Conservation (phyloP, 257 asterid genomes). For the Catharanthus roseus region DNA sequence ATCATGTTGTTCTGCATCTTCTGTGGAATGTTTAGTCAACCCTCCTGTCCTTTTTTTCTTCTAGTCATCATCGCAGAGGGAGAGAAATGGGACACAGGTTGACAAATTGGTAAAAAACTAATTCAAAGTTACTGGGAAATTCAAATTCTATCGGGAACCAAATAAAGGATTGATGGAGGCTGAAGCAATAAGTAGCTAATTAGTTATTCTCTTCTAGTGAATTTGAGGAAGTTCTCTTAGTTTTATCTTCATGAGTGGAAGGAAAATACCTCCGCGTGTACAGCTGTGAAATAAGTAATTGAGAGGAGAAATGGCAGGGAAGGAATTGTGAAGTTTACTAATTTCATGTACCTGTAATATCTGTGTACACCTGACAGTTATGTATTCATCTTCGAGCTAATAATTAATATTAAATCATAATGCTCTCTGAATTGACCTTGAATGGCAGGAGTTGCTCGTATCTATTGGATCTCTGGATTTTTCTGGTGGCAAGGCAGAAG, state of each 20-base stretch:
- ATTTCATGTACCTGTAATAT: background rate
- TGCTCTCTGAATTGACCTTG: slow-evolving; percentile 9
- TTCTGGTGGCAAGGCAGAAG: slow-evolving; percentile 71
- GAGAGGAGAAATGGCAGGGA: background rate
- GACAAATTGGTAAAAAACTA: background rate
- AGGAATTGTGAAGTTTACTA: background rate
- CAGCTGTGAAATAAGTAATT: background rate
- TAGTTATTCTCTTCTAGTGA: background rate
- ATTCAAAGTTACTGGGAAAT: too few relatives aligned
- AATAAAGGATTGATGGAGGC: background rate
- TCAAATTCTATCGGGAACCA: background rate
- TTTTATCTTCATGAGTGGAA: background rate
- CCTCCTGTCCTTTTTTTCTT: background rate
- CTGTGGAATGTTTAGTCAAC: background rate
- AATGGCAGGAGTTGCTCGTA: slow-evolving; percentile 68
- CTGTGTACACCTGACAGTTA: background rate
- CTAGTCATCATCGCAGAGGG: background rate
- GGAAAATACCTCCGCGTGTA: background rate
- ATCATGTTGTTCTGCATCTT: background rate
- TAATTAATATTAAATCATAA: background rate
- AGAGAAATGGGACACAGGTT: background rate
- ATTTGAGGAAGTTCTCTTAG: background rate
- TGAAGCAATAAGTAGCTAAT: background rate
- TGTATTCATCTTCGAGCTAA: background rate
- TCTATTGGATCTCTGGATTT: slow-evolving; percentile 57